phyloP scores from a whole-genome alignment of 768 basidiomycete species.

The Ramaria sp. region DNA sequence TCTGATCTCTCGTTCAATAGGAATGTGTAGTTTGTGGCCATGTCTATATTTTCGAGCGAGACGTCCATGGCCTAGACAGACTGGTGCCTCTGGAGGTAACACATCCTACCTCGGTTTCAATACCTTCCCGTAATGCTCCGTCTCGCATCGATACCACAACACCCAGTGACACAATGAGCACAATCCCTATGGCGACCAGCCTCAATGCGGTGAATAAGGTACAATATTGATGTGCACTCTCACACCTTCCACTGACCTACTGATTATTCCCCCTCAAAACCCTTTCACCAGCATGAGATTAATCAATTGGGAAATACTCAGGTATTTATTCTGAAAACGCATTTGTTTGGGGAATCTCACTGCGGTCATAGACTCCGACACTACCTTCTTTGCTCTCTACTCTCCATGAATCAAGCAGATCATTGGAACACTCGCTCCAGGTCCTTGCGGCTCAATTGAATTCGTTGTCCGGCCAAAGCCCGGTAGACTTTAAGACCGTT shows the following conservation, averaged over 20 bases:
- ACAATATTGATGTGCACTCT: background rate
- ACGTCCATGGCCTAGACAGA: conserved; percentile 37
- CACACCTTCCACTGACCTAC: too few relatives aligned
- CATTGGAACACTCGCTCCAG: conserved; percentile 43
- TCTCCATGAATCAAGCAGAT: conserved; percentile 28
- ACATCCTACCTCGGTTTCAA: background rate
- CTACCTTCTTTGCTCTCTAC: conserved; percentile 11
- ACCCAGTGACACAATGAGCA: background rate
- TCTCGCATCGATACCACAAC: background rate
- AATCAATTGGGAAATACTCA: too few relatives aligned
- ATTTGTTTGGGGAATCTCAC: background rate
- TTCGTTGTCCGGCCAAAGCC: conserved; percentile 25
- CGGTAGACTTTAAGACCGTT: conserved; percentile 39
- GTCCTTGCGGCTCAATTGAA: conserved; percentile 40
- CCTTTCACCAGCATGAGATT: too few relatives aligned
- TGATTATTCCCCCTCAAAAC: too few relatives aligned
- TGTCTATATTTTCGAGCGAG: conserved; percentile 45
- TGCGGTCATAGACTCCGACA: background rate
- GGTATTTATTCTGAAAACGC: background rate
- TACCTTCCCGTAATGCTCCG: background rate
- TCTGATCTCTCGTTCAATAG: conserved; percentile 24
- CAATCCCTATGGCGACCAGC: background rate
- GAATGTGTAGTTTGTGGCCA: conserved; percentile 70
- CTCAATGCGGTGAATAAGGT: background rate
- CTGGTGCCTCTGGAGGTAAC: conserved; percentile 21